Conservation (phyloP, 306 rosid genomes). For the Cucumis cinereus region DNA sequence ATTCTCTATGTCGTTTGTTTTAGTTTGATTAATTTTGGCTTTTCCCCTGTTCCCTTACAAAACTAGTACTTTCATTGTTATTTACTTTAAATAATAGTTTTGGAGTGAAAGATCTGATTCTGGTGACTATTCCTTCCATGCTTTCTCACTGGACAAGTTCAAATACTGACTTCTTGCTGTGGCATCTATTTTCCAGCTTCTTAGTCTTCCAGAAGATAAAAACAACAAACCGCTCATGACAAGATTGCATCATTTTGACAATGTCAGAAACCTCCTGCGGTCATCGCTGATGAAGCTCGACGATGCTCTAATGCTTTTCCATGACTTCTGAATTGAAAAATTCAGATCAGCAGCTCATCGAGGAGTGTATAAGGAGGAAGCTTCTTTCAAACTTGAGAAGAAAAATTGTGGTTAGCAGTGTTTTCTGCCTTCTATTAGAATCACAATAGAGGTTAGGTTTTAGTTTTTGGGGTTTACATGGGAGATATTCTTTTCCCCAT, state of each 20-base stretch:
- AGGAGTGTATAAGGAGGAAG: neutral
- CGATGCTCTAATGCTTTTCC: constrained; percentile 85
- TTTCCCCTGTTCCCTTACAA: neutral
- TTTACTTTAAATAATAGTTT: neutral
- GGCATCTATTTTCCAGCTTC: constrained; percentile 35
- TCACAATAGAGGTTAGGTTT: neutral
- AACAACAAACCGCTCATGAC: constrained; percentile 22
- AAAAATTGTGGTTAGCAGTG: neutral
- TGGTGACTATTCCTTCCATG: neutral
- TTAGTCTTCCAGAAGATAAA: constrained; percentile 26
- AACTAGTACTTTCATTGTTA: neutral
- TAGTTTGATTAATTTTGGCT: neutral
- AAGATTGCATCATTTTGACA: constrained; percentile 20
- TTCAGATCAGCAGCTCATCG: neutral
- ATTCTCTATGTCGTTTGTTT: neutral
- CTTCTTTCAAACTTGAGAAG: neutral
- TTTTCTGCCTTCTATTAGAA: neutral
- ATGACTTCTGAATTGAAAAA: constrained; percentile 41
- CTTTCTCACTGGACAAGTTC: neutral
- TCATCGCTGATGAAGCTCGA: constrained; percentile 68
- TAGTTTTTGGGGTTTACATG: neutral
- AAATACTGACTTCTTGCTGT: constrained; percentile 10
- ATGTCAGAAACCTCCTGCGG: constrained; percentile 26
- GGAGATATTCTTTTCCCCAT: neutral
- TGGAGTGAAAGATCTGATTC: neutral